Evolutionary conservation across 306 rosid genomes (phyloP), one percentile per base, ranked within the genome.

Genomic region (Parietaria judaica): DNA sequence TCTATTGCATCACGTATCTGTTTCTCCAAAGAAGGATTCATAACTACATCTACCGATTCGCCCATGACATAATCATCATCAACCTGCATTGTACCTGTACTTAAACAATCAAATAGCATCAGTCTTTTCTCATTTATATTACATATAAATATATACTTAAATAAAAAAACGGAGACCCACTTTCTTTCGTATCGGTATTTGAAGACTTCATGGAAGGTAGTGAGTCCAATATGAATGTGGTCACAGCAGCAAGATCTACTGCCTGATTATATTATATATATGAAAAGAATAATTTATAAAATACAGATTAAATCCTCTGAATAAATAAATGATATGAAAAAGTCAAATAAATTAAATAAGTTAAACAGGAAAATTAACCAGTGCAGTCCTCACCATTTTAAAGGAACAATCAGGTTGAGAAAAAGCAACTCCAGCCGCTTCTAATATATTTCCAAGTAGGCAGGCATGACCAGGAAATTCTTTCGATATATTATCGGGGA

Each of bases 401-500:
- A 86, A 86, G 58, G 90, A 82, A 83, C 88, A 80, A 68, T 70
- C 86, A 64, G 95, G 88, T 78, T 70, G 94, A 66, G 94, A 83
- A 64, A 92, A 68, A 72, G 90, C 84, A 66, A 75, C 68, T 58
- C 88, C 86, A 36, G 90, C 86, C 70, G 84, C 77, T 84, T 92
- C 95, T 63, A 92, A 69, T 63, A 88, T 75, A 79, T 92, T 92
- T 67, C 96, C 99, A 75, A 92, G 88, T 69, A 92, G 90, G 77
- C 99, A 92, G 60, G 94, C 99, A 79, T 86, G 82, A 69, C 90
- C 80, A 70, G 99, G 96, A 68, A 80, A 76, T 63, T 86, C 94
- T 48, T 74, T 70, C 16, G 96, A 79, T 65, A 85, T 73, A 78
- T 86, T 81, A 69, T 73, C 82, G 10, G 99, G 95, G 43, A 92